These are phyloP conservation scores for Chalaropsis ovoidea DNA, from an alignment of 2,329 filamentous ascomycete species.

Conservation along the genomic window DNA sequence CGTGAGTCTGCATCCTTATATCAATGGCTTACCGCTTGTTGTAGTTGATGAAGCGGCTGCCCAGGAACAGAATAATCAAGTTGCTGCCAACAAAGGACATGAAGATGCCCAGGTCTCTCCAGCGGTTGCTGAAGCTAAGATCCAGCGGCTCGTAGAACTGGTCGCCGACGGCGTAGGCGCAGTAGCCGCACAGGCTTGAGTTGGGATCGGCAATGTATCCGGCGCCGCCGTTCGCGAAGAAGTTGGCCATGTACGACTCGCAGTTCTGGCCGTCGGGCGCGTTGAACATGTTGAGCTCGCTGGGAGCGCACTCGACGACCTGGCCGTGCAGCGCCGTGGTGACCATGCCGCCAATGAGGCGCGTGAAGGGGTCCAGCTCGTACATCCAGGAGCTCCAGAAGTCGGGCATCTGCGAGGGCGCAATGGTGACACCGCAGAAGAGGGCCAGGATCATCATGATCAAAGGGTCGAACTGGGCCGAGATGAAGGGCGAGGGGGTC, in stretches of 20 bases:
- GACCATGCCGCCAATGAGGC: constrained; percentile 69
- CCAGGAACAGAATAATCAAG: constrained; percentile 49
- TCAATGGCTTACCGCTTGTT: constrained; percentile 31
- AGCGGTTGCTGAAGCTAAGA: constrained; percentile 57
- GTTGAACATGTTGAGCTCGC: constrained; percentile 58
- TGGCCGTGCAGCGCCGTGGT: constrained; percentile 63
- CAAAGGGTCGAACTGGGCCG: constrained; percentile 70
- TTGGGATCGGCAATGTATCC: constrained; percentile 60
- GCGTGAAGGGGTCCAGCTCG: constrained; percentile 72
- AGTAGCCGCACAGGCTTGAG: constrained; percentile 65
- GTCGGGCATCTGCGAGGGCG: constrained; percentile 62
- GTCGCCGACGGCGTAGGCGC: constrained; percentile 68
- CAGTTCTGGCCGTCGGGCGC: constrained; percentile 58
- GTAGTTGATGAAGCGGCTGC: constrained; percentile 46
- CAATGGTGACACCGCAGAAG: constrained; percentile 81
- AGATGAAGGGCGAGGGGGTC: constrained; percentile 69
- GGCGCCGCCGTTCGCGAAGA: constrained; percentile 56
- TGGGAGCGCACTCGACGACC: constrained; percentile 48
- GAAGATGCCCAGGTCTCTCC: constrained; percentile 76
- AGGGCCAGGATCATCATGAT: constrained; percentile 72
- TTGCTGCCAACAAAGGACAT: constrained; percentile 68
- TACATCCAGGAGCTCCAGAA: constrained; percentile 78
- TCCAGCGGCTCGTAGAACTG: constrained; percentile 63
- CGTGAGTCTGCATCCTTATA: background rate
- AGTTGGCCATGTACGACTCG: constrained; percentile 63